phyloP scores from a whole-genome alignment of 352 stramenopile genomes.

The Globisporangium solare region DNA sequence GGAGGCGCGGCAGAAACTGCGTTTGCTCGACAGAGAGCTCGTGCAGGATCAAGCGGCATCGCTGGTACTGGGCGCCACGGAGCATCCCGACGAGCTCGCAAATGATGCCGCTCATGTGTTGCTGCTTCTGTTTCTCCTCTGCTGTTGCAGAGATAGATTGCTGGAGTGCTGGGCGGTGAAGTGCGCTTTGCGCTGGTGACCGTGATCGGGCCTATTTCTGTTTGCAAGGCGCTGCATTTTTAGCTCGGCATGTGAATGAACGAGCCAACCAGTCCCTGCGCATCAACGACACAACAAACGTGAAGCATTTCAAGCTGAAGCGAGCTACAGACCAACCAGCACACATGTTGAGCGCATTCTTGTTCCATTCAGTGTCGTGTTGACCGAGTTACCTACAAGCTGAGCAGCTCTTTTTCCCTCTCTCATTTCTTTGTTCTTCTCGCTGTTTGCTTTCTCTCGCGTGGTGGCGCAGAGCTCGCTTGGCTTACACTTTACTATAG shows the following conservation, averaged over 20 bases:
- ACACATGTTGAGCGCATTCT: neutral
- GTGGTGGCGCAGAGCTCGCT: neutral
- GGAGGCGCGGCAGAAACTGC: slow-evolving; percentile 44
- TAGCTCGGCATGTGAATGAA: too few relatives aligned
- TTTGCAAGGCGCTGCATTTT: too few relatives aligned
- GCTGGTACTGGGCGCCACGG: slow-evolving; percentile 54
- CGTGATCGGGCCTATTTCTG: too few relatives aligned
- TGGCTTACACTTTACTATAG: slow-evolving; percentile 98
- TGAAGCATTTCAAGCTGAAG: too few relatives aligned
- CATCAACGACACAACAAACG: too few relatives aligned
- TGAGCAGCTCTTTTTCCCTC: neutral
- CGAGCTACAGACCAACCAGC: too few relatives aligned
- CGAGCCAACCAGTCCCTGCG: too few relatives aligned
- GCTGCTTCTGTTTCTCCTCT: neutral
- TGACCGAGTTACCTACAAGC: slow-evolving; percentile 2
- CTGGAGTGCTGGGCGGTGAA: neutral
- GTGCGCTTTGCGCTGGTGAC: too few relatives aligned
- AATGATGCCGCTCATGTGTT: slow-evolving; percentile 14
- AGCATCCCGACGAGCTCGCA: slow-evolving; percentile 62
- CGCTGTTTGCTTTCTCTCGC: neutral
- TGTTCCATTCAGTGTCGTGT: neutral
- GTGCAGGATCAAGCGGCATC: slow-evolving; percentile 52
- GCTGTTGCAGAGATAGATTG: neutral
- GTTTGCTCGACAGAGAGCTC: slow-evolving; percentile 47
- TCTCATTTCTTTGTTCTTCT: neutral